Evolutionary conservation across 1,284 basidiomycete species (phyloP).

Genomic region (Microbotryum lychnidis-dioicae): DNA sequence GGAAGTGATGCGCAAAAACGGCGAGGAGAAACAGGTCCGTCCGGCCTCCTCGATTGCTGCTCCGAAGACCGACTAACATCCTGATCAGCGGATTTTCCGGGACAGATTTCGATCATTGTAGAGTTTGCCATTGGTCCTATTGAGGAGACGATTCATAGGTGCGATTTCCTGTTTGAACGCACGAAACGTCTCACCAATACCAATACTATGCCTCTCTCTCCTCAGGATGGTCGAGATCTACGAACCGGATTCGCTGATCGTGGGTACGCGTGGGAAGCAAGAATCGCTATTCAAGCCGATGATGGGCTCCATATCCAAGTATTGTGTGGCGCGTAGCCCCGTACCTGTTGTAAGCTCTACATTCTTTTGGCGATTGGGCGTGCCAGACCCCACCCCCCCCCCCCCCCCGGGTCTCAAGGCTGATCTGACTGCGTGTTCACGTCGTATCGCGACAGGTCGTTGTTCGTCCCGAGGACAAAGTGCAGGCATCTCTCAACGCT

Average conservation of each 20-base stretch:
- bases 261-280: slow-evolving; percentile 74
- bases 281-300: slow-evolving; percentile 36
- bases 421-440: slow-evolving; percentile 79
- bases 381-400: too few species aligned
- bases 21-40: slow-evolving; percentile 67
- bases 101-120: slow-evolving; percentile 76
- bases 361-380: not conserved
- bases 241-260: slow-evolving; percentile 86
- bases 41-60: slow-evolving; percentile 47
- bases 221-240: slow-evolving; percentile 82
- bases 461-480: slow-evolving; percentile 47
- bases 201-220: not conserved
- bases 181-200: not conserved
- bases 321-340: not conserved
- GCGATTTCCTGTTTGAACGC: not conserved
- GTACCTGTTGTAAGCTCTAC: too few species aligned
- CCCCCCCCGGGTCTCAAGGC: slow-evolving; percentile 4
- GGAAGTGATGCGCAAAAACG: slow-evolving; percentile 70
- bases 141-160: slow-evolving; percentile 60
- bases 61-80: not conserved
- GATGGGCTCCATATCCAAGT: slow-evolving; percentile 45
- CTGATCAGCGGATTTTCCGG: not conserved
- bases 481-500: slow-evolving; percentile 25
- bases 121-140: slow-evolving; percentile 90
- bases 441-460: slow-evolving; percentile 76